phyloP scores from a whole-genome alignment of 2,329 filamentous ascomycete species.

The Fusarium mangiferae region DNA sequence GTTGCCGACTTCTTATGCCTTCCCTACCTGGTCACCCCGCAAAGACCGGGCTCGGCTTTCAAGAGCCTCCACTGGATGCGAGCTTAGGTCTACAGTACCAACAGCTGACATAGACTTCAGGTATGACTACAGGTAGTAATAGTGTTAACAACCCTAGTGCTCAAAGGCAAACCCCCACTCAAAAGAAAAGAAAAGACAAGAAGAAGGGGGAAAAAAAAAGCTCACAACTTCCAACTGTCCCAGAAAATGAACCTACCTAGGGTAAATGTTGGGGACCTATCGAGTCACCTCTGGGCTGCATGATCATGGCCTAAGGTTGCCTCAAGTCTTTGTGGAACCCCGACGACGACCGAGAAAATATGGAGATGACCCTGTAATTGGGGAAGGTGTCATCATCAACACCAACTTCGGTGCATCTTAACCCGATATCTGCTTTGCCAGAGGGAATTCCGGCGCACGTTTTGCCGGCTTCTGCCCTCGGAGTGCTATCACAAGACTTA shows the following conservation, averaged over 20 bases:
- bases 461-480: constrained; percentile 22
- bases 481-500: constrained; percentile 27
- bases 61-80: not conserved
- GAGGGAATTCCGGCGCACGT: constrained; percentile 27
- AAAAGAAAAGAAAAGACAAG: not conserved
- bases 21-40: constrained; percentile 19
- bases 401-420: constrained; percentile 35
- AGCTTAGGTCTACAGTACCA: not conserved
- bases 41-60: constrained; percentile 4
- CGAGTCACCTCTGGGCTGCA: constrained; percentile 23
- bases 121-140: not conserved
- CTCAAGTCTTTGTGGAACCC: constrained; percentile 14
- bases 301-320: not conserved
- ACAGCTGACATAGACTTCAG: not conserved
- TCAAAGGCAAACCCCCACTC: not conserved
- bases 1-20: not conserved
- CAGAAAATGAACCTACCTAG: not conserved
- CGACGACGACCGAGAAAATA: constrained; percentile 35
- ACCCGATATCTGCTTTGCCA: constrained; percentile 28
- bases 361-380: constrained; percentile 26
- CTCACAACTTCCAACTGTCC: not conserved
- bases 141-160: not conserved
- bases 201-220: not conserved
- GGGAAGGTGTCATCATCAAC: constrained; percentile 30
- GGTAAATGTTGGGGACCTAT: constrained; percentile 5